Evolutionary conservation across 345 rosid species (phyloP).

Genomic region (Gynandropsis gynandra): DNA sequence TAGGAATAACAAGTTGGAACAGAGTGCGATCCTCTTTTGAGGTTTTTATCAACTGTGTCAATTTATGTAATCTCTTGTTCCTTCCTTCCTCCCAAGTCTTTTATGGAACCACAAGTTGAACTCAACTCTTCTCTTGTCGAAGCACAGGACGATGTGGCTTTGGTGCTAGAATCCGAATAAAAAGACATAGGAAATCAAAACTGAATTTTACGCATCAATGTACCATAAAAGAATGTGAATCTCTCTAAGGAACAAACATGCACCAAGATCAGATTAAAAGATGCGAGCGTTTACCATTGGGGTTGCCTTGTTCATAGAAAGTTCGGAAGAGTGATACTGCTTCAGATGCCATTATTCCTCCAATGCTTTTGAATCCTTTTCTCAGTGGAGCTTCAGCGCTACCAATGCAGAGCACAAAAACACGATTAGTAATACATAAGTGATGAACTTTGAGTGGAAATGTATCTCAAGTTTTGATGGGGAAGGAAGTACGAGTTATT

Average conservation of each 20-base stretch:
- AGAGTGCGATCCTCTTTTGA: no score
- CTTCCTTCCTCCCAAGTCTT: no score
- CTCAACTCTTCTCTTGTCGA: constrained; percentile 22
- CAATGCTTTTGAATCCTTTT: constrained; percentile 45
- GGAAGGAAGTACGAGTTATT: constrained; percentile 25
- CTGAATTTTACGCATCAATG: neutral
- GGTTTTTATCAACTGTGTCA: no score
- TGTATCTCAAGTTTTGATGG: neutral
- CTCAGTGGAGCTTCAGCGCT: constrained; percentile 31
- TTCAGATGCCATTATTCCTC: constrained; percentile 73
- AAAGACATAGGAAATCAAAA: neutral
- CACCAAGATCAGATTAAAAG: neutral
- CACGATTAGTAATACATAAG: neutral
- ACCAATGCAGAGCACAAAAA: constrained; percentile 7
- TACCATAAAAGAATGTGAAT: no score
- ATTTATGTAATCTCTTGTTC: no score
- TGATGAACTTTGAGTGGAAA: no score
- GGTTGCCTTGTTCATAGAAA: constrained; percentile 87
- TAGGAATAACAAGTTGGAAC: no score
- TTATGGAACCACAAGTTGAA: neutral
- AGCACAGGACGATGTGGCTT: constrained; percentile 42
- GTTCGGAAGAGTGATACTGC: constrained; percentile 56
- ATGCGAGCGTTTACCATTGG: constrained; percentile 50
- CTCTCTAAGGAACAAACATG: neutral
- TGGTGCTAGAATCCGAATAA: constrained; percentile 30